Conservation (phyloP, 169 alveolate species). For the Babesia microti region DNA sequence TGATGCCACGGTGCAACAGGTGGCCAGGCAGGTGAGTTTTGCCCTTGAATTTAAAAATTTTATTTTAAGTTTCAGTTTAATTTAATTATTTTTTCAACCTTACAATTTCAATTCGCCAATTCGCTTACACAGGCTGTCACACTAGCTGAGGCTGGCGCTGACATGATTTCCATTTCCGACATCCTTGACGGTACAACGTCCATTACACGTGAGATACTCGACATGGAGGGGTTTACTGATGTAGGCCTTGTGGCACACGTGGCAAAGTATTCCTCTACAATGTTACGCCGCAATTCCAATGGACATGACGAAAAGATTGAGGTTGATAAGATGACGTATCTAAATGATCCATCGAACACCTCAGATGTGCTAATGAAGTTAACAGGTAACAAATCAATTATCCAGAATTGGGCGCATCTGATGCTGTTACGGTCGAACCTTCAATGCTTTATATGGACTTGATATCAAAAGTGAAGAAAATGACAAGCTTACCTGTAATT, state of each 20-base stretch:
- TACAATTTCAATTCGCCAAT: no score
- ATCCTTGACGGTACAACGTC: conserved; percentile 25
- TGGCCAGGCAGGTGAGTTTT: conserved; percentile 32
- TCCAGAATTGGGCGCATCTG: conserved; percentile 34
- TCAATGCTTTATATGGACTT: conserved; percentile 46
- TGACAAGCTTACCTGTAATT: conserved; percentile 38
- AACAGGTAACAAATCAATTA: conserved; percentile 4
- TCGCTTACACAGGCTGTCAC: no score
- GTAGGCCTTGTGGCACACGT: conserved; percentile 28
- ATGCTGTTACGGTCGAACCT: conserved; percentile 53
- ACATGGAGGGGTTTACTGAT: conserved; percentile 37
- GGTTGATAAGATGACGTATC: conserved; percentile 19
- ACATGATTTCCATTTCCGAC: conserved; percentile 26
- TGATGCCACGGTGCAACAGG: conserved; percentile 26
- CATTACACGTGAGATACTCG: conserved; percentile 24
- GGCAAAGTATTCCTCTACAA: conserved; percentile 20
- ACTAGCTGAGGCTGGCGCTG: conserved; percentile 33
- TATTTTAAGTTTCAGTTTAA: conserved; percentile 9
- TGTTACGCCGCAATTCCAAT: conserved; percentile 3
- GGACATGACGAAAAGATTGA: conserved; percentile 11
- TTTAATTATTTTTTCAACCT: no score
- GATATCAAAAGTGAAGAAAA: conserved; percentile 30
- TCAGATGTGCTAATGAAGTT: conserved; percentile 18
- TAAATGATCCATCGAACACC: conserved; percentile 16
- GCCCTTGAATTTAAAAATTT: not conserved